Evolutionary conservation across 2,329 filamentous ascomycete species (phyloP).

Genomic region (Amesomyces nigricolor): DNA sequence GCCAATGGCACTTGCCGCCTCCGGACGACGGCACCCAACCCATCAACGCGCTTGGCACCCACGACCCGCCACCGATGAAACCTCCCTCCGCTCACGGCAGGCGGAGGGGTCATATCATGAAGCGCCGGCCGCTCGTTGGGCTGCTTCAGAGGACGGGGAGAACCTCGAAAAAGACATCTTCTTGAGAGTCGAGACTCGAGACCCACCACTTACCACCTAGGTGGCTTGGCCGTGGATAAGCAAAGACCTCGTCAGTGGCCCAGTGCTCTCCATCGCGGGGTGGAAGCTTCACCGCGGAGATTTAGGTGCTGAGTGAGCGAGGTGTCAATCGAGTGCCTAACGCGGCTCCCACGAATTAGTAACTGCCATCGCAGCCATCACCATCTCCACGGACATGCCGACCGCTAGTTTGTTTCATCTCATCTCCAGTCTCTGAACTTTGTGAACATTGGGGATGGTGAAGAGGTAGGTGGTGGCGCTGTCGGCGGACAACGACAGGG

Average conservation of each 20-base stretch:
- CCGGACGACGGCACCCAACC: too few species aligned
- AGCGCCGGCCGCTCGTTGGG: too few species aligned
- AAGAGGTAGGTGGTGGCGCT: background rate
- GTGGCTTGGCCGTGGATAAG: conserved; percentile 4
- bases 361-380: background rate
- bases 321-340: background rate
- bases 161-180: too few species aligned
- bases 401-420: background rate
- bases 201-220: background rate
- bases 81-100: background rate
- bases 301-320: conserved; percentile 21
- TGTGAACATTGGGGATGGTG: background rate
- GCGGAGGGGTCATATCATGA: too few species aligned
- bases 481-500: background rate
- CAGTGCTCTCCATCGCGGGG: background rate
- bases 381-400: conserved; percentile 12
- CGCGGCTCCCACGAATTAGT: background rate
- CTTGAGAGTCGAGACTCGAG: too few species aligned
- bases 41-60: background rate
- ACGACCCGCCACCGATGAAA: background rate
- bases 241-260: conserved; percentile 1
- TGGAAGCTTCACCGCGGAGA: conserved; percentile 11
- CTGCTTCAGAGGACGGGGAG: too few species aligned
- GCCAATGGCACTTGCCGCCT: conserved; percentile 5
- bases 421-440: background rate